Evolutionary conservation across 2,329 filamentous ascomycete genomes (phyloP), one percentile per base, ranked within the genome.

Genomic region (Monosporascus sp.): DNA sequence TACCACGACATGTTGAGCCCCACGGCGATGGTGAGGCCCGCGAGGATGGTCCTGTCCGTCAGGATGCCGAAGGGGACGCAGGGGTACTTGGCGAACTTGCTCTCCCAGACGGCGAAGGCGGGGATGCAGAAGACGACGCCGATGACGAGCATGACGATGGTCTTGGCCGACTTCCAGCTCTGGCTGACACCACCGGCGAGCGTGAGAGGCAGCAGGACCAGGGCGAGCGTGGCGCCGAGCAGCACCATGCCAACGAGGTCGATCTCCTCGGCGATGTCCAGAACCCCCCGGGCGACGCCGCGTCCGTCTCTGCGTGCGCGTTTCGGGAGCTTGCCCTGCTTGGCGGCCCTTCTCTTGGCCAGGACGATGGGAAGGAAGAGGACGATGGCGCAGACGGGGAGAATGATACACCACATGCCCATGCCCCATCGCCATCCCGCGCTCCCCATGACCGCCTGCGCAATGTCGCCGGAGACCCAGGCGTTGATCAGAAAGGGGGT

Each of bases 41-140:
- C 82, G 81, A 83, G 87, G 25, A 87, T 77, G n/a, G 75, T 76
- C 22, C 85, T 81, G 62, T 87, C 82, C 66, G 79, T 82, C 61
- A 87, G 74, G 2, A 85, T 72, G 52, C 70, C 52, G 68, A 87
- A 86, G 5, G 84, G 84, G 1, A 86, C 69, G 58, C 87, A 77
- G 67, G 84, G 70, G 53, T 77, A 72, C 72, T 75, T 59, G 60
- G 76, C 67, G 43, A 46, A 46, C 65, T 74, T 55, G 61, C 77
- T 57, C 54, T 80, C 74, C 69, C 77, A 77, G 36, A 78, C 48
- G 15, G 79, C 67, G 45, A 83, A 82, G 25, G 73, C 69, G 3
- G 80, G 80, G 48, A 80, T 72, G 58, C 72, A 77, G 45, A 73
- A 60, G 38, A 73, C 60, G 39, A 79, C 61, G 65, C 71, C 75